These are phyloP conservation scores for Picocystis sp. DNA, from an alignment of 163 green algal species.

Conservation along the genomic window DNA sequence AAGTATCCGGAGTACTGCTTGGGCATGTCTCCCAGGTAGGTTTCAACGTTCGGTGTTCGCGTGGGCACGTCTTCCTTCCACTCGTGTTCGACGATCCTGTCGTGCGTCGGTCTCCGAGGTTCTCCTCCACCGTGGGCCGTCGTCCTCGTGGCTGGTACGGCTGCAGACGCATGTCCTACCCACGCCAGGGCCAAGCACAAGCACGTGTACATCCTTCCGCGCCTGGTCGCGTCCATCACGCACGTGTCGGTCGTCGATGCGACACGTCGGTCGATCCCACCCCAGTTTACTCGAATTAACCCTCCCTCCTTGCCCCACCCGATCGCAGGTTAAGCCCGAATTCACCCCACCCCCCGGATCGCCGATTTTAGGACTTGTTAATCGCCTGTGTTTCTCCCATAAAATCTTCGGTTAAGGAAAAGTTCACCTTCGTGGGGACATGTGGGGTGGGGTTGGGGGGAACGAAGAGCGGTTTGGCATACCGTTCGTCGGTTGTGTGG, in stretches of 20 bases:
- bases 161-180: not conserved
- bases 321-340: not conserved
- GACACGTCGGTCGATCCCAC: not conserved
- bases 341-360: not conserved
- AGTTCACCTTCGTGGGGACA: not conserved
- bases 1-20: constrained; percentile 16
- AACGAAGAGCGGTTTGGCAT: no score
- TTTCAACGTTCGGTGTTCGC: not conserved
- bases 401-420: not conserved
- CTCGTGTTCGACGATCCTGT: not conserved
- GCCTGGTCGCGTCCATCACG: not conserved
- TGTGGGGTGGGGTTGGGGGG: no score
- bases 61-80: not conserved
- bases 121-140: no score
- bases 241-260: not conserved
- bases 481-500: no score
- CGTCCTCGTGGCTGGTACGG: not conserved
- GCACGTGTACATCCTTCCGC: not conserved
- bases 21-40: not conserved
- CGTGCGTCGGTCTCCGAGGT: not conserved
- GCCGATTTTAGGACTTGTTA: not conserved
- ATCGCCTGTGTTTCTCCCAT: not conserved
- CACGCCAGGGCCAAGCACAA: not conserved
- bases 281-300: not conserved
- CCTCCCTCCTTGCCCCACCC: no score